phyloP scores from a whole-genome alignment of 192 early-diverging fungal genomes.

The Coemansia reversa region DNA sequence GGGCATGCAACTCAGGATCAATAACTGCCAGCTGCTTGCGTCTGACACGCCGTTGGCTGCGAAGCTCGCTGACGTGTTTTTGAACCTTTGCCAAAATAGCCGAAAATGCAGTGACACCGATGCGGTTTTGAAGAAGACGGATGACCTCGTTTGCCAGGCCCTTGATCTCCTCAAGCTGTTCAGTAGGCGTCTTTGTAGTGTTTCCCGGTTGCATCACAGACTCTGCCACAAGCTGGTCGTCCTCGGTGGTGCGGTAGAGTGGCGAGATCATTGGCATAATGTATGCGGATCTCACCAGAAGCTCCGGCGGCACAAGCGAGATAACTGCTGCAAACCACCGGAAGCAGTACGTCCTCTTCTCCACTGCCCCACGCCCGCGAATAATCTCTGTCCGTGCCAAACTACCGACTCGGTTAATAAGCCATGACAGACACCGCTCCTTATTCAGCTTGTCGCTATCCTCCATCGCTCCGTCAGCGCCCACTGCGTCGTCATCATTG shows the following conservation, averaged over 20 bases:
- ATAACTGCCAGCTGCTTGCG: constrained; percentile 58
- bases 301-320: constrained; percentile 58
- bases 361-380: constrained; percentile 24
- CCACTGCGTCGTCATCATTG: constrained; percentile 42
- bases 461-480: constrained; percentile 29
- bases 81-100: constrained; percentile 66
- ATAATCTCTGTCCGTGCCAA: constrained; percentile 49
- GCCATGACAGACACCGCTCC: constrained; percentile 51
- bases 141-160: constrained; percentile 77
- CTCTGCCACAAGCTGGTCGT: constrained; percentile 39
- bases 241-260: constrained; percentile 78
- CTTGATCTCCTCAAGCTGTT: constrained; percentile 66
- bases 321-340: constrained; percentile 89
- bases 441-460: constrained; percentile 15
- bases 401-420: constrained; percentile 31
- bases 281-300: constrained; percentile 61
- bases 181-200: constrained; percentile 23
- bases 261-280: constrained; percentile 71
- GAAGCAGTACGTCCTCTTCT: constrained; percentile 78
- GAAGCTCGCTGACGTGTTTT: constrained; percentile 60
- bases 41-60: constrained; percentile 64
- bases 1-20: constrained; percentile 73
- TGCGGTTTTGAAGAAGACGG: constrained; percentile 67
- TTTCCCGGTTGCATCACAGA: constrained; percentile 7
- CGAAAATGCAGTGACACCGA: constrained; percentile 74